Evolutionary conservation across 164 flowering plant species (phyloP).

Genomic region (Magnolia changhungtana): DNA sequence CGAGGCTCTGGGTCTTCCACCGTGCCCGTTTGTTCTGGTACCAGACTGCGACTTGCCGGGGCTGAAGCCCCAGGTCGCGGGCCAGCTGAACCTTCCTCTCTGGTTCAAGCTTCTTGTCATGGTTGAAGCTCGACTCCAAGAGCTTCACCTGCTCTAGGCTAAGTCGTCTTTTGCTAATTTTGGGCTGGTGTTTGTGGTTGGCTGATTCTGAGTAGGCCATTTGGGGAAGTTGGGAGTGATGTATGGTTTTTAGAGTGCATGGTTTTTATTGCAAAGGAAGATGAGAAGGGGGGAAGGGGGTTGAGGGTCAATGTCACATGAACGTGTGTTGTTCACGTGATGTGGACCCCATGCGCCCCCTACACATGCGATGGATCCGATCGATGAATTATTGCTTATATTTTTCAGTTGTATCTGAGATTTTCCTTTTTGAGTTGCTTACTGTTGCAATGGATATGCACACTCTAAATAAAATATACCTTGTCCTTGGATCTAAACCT

Average conservation of each 20-base stretch:
- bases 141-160: constrained; percentile 79
- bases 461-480: background rate
- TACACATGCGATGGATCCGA: constrained; percentile 5
- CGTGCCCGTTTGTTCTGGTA: constrained; percentile 93
- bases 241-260: constrained; percentile 10
- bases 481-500: background rate
- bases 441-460: constrained; percentile 1
- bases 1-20: constrained; percentile 89
- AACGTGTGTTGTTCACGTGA: constrained; percentile 22
- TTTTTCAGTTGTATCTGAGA: background rate
- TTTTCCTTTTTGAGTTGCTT: background rate
- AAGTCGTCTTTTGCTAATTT: constrained; percentile 48
- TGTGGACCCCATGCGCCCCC: constrained; percentile 17
- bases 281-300: background rate
- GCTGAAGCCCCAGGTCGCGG: constrained; percentile 81
- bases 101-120: constrained; percentile 90
- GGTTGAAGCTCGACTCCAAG: constrained; percentile 81
- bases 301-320: constrained; percentile 10
- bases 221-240: constrained; percentile 15
- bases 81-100: constrained; percentile 84
- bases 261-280: constrained; percentile 7
- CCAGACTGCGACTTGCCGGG: constrained; percentile 96
- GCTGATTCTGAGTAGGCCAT: background rate
- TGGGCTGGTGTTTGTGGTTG: constrained; percentile 19
- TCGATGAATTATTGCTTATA: background rate